Conservation (phyloP, 2,329 filamentous ascomycete genomes). For the Trichoderma lentiforme region DNA sequence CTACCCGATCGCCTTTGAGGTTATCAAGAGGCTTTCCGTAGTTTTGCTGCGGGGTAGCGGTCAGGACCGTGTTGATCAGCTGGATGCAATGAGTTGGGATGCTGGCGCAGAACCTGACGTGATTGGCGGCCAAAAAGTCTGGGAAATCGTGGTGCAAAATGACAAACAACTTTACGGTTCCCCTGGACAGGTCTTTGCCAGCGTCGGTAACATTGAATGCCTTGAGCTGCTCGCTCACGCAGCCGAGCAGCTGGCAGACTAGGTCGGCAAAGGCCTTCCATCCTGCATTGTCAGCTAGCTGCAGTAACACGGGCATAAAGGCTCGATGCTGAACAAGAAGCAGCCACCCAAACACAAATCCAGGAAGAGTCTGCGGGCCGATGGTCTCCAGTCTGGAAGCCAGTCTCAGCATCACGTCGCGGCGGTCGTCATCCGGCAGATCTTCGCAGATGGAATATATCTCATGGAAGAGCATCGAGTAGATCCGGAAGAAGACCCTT, state of each 20-base stretch:
- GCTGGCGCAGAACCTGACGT: slow-evolving; percentile 74
- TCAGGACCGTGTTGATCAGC: slow-evolving; percentile 82
- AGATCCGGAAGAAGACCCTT: slow-evolving; percentile 85
- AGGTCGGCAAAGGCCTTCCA: slow-evolving; percentile 75
- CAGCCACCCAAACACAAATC: slow-evolving; percentile 83
- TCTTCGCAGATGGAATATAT: slow-evolving; percentile 59
- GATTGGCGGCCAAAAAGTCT: slow-evolving; percentile 86
- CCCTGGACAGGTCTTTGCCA: slow-evolving; percentile 80
- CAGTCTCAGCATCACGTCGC: slow-evolving; percentile 69
- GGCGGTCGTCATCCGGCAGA: slow-evolving; percentile 57
- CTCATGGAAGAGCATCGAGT: slow-evolving; percentile 78
- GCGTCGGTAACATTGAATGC: slow-evolving; percentile 64
- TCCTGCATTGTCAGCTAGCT: slow-evolving; percentile 63
- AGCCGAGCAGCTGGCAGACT: slow-evolving; percentile 67
- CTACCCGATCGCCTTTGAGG: slow-evolving; percentile 71
- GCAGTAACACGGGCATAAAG: slow-evolving; percentile 76
- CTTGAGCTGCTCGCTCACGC: slow-evolving; percentile 77
- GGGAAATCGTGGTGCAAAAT: slow-evolving; percentile 92
- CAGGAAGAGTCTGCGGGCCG: slow-evolving; percentile 73
- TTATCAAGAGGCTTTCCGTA: slow-evolving; percentile 67
- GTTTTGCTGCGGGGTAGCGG: slow-evolving; percentile 68
- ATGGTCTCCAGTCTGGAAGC: slow-evolving; percentile 69
- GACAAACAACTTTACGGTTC: slow-evolving; percentile 75
- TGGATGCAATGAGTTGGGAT: slow-evolving; percentile 84
- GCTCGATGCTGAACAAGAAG: slow-evolving; percentile 77